Percentiles rank a stretch among this genome's conserved stretches.
phyloP scores from a whole-genome alignment of 176 grass and related monocot species.

The Cenchrus purpureus region DNA sequence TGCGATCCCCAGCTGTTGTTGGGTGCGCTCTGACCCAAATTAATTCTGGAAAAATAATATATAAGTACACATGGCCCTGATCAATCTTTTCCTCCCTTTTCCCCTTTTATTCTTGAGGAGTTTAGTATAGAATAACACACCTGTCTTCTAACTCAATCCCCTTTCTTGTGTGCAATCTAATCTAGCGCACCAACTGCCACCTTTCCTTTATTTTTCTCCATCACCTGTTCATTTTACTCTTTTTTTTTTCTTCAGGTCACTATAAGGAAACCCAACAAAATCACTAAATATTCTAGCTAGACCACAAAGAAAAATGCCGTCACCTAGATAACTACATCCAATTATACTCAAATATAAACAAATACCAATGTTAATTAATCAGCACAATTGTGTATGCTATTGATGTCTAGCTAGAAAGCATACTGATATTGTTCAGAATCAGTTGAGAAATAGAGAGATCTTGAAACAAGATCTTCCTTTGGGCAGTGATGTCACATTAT shows the following conservation, averaged over 20 bases:
- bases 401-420: conserved; percentile 32
- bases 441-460: conserved; percentile 53
- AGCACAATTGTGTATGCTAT: not conserved
- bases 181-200: conserved; percentile 38
- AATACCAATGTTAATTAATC: not conserved
- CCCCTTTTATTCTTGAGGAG: conserved; percentile 30
- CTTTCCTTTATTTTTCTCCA: conserved; percentile 22
- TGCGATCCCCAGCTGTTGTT: conserved; percentile 33
- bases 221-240: conserved; percentile 27
- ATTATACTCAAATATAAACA: not conserved
- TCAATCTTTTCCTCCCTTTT: not conserved
- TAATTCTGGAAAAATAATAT: conserved; percentile 31
- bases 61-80: conserved; percentile 31
- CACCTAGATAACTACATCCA: not conserved
- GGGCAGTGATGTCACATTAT: conserved; percentile 64
- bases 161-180: conserved; percentile 51
- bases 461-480: conserved; percentile 63
- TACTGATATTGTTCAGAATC: conserved; percentile 30
- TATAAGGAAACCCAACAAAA: not conserved
- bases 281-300: conserved; percentile 22
- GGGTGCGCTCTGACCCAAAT: conserved; percentile 44
- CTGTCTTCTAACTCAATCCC: conserved; percentile 19
- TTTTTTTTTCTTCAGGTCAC: not conserved
- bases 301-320: conserved; percentile 16
- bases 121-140: not conserved